phyloP scores from a whole-genome alignment of 345 rosid species.

The Iberis pinnata region DNA sequence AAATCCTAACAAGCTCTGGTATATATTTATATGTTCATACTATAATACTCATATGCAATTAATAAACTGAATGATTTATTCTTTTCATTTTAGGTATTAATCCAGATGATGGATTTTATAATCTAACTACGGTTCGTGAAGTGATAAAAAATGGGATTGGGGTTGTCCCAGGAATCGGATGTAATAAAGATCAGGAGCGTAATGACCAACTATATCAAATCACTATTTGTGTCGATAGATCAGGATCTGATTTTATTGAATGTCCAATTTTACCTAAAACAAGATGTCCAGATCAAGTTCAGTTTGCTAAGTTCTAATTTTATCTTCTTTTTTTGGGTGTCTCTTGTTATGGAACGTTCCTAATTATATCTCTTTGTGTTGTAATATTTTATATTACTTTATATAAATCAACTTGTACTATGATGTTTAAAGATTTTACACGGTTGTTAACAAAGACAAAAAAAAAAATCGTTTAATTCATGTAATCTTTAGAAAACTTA shows the following conservation, averaged over 20 bases:
- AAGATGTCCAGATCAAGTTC: conserved; percentile 43
- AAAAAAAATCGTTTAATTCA: too few relatives aligned
- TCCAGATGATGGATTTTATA: conserved; percentile 54
- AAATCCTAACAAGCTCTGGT: conserved; percentile 43
- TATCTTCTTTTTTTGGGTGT: too few relatives aligned
- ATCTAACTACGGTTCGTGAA: conserved; percentile 29
- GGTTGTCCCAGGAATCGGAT: conserved; percentile 45
- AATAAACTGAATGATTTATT: background rate
- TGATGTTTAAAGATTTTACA: too few relatives aligned
- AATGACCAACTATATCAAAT: conserved; percentile 52
- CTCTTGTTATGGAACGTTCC: too few relatives aligned
- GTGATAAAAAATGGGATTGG: conserved; percentile 47
- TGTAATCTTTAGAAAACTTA: too few relatives aligned
- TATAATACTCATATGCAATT: background rate
- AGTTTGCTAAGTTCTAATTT: conserved; percentile 54
- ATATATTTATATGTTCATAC: background rate
- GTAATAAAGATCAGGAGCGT: conserved; percentile 46
- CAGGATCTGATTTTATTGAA: conserved; percentile 53
- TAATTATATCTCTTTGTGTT: too few relatives aligned
- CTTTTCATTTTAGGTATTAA: conserved; percentile 37
- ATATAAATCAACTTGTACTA: too few relatives aligned
- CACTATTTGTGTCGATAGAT: conserved; percentile 59
- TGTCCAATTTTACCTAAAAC: conserved; percentile 46
- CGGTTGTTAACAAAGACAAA: too few relatives aligned
- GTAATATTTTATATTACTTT: too few relatives aligned